Evolutionary conservation across 108 stramenopile species (phyloP), one percentile per base, ranked within the genome.

Genomic region (Pseudonitzschia pungens): DNA sequence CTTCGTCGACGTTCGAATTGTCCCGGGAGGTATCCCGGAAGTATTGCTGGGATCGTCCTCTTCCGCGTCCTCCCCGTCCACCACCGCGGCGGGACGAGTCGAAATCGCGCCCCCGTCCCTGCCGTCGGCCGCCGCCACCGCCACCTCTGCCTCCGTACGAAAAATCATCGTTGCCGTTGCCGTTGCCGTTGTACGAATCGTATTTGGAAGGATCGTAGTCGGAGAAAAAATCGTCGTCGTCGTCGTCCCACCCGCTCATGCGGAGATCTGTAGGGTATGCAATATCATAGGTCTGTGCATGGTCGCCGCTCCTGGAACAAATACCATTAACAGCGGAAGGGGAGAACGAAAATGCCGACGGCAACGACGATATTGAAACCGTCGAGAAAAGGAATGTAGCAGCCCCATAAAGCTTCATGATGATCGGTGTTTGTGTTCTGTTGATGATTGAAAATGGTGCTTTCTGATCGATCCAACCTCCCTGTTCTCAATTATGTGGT

Each of bases 1-100:
- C 65, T 64, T 77, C 78, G 36, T 87, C 74, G 0, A 88, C 82
- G 59, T 83, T 83, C 51, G 82, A 83, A 33, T 55, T 45, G 59
- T 86, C 85, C 15, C 71, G 54, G 0, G 64, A 52, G 15, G 84
- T 81, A 65, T 92, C 89, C 24, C 91, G 85, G 22, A 20, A 18
- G 68, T 92, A 92, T 29, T 78, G 84, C 36, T 74, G 74, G 20
- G 74, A 44, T 84, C 86, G 33, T 68, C 51, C 59, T 44, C 41
- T 3, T 10, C 65, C n/a, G 24, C 65, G 36, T 41, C 50, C 33
- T 55, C 60, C n/a, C 55, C 52, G 9, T 27, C 65, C 24, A 31
- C 53, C 50, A 0, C 73, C 54, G 21, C 72, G 21, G 14, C 45
- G 45, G 18, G 45, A 11, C 14, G 45, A 48, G 45, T 11, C 2